Evolutionary conservation across 352 stramenopile genomes (phyloP), one percentile per base, ranked within the genome.

Genomic region (Blastocystis sp.): DNA sequence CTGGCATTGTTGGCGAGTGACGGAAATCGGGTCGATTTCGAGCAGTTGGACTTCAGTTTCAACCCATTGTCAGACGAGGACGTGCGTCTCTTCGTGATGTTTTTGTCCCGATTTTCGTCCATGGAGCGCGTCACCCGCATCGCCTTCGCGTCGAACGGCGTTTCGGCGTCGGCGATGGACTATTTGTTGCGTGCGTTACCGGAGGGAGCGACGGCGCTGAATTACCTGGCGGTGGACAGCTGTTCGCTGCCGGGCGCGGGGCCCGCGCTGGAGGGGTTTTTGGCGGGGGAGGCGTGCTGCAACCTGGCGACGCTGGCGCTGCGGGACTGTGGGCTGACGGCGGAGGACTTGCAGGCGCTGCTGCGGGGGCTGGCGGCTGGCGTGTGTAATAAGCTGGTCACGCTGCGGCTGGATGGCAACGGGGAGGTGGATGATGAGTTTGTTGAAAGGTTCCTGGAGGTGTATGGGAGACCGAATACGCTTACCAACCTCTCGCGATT

Each of bases 41-140:
- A 81, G 46, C 69, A 81, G 53, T 36, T 81, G 6, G 69, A 81
- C 42, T 81, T 64, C 53, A 32, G n/a, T 1, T 81, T 81, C 51
- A 81, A 81, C 53, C 69, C 69, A 18, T 32, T 81, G 18, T 44
- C 69, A 9, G 69, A 81, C 34, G 63, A 81, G 11, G 69, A 81
- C 34, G 63, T 81, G 69, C 69, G 69, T 21, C 53, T 81, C 1
- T 21, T 81, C 2, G 11, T 81, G 7, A 81, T 81, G 69, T 81
- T 81, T 44, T 46, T 81, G 29, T 34, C 27, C 8, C 69, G 69
- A n/a, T 81, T 81, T 44, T 81, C 69, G 32, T 44, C 16, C 4
- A 21, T 81, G 36, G 69, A 81, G 27, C 14, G 48, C 27, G 63
- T 42, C 4, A 16, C 29, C 3, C 69, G 69, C 46, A 42, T 81